Conservation (phyloP, 768 basidiomycete genomes). For the Flagelloscypha sp. region DNA sequence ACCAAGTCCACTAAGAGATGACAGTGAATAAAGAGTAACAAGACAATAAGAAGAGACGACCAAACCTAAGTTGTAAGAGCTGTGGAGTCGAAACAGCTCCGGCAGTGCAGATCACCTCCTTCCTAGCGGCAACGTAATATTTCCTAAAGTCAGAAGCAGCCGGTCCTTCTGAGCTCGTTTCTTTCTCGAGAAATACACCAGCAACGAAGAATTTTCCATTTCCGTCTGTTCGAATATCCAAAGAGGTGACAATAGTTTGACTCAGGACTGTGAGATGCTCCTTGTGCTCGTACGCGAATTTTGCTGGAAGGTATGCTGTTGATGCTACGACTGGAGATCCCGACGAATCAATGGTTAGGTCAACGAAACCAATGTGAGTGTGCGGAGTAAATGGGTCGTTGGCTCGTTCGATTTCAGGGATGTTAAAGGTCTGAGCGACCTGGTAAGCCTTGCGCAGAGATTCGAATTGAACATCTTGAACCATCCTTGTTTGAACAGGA, state of each 20-base stretch:
- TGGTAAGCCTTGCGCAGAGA: constrained; percentile 8
- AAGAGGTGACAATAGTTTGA: constrained; percentile 11
- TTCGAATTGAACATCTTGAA: constrained; percentile 7
- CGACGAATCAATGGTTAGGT: constrained; percentile 13
- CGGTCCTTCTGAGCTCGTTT: too few species aligned
- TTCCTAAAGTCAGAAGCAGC: too few species aligned
- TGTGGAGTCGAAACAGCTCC: constrained; percentile 36
- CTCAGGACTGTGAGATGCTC: constrained; percentile 15
- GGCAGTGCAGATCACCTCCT: constrained; percentile 24
- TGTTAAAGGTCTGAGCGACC: constrained; percentile 10
- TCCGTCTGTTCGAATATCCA: constrained; percentile 6
- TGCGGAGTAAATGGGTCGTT: constrained; percentile 15
- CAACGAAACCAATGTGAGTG: constrained; percentile 13
- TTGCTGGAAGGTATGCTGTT: constrained; percentile 15
- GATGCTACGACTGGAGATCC: constrained; percentile 16
- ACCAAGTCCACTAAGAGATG: too few species aligned
- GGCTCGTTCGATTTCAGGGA: constrained; percentile 11
- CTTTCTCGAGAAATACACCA: not conserved
- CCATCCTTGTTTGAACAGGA: constrained; percentile 12
- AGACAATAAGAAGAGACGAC: not conserved
- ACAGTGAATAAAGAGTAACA: not conserved
- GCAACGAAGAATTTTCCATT: not conserved
- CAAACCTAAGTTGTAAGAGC: constrained; percentile 28
- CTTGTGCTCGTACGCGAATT: constrained; percentile 9
- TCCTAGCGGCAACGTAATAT: constrained; percentile 19